Base-by-base conservation (phyloP, 805 yeast species). In the Kuraishia hungarica region DNA sequence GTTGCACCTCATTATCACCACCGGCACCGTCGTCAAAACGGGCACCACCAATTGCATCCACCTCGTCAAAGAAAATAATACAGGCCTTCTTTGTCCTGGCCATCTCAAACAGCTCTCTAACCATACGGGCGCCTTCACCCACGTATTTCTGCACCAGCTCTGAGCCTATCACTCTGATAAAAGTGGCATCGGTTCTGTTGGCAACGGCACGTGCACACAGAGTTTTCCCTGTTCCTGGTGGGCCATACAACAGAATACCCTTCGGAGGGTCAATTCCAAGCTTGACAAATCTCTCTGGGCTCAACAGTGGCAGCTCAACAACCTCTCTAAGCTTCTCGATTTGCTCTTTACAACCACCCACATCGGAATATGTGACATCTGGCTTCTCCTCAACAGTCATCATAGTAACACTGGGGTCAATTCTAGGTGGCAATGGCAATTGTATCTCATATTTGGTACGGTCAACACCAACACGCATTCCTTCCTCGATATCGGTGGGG, bases 81-180 rank as follows among this genome's bases (percentile, higher is more conserved):
- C 98, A 93, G 1, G 99, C 98, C 68, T 93, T 92, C 73, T 94
- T 94, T 43, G 98, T 88, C 69, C 99, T 86, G 1, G 99, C 99
- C 98, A 94, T 92, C 70, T 94, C 99, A 65, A 94, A 94, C 66
- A 94, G 80, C 74, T 94, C 99, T 72, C 99, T 84, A 55, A 94
- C 98, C 99, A 94, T 94, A 69, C 99, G 84, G 3, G 99, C 99
- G 75, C 99, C 99, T 75, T 94, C 99, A 69, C 99, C 99, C 53
- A 94, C 98, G 70, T 94, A 94, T 71, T 94, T 94, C 72, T 94
- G 99, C 29, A 94, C 99, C 69, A 94, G 80, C 72, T 94, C 99
- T 1, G 98, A 93, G 10, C 99, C 99, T 75, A 94, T 94, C 54
- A 94, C 99, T 67, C 99, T 86, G 60, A 94, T 94, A 64, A 94